Base-by-base conservation (phyloP, 2,329 filamentous ascomycete species). In the Colletotrichum tropicicola region DNA sequence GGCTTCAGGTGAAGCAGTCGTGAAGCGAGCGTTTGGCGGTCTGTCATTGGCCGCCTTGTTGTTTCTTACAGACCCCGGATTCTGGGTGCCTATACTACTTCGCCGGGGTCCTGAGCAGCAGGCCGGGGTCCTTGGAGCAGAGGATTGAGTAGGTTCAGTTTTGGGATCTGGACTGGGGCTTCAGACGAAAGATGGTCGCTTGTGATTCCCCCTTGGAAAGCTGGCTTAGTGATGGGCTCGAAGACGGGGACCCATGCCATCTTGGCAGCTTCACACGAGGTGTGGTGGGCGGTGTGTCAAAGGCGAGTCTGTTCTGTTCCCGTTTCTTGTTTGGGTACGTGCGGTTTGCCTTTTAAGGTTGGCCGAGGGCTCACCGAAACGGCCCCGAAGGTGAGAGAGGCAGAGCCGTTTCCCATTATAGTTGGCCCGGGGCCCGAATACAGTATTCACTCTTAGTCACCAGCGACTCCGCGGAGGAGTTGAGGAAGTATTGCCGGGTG, bases 291-390 rank as follows among this genome's bases (percentile, higher is more conserved):
- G 28, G 15, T 49, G 48, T 52, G 48, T 37, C 48, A 23, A 23
- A n/a, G 32, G 43, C 3, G 54, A 39, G 32, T 19, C 39, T 39
- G 21, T 47, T 25, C 28, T 47, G 54, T 9, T 30, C 23, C 23
- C 9, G 45, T 48, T 30, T 19, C 19, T 44, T 23, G 41, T 48
- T 28, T 17, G n/a, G 25, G 35, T n/a, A 41, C 28, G 23, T 54
- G 43, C 43, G 30, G 41, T 21, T 28, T 30, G 10, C 15, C 30
- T 19, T 45, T 41, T 39, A 48, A 48, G 30, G 43, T 57, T 48
- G 23, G 32, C 54, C 54, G 54, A 57, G 19, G 9, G 54, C 39
- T 39, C 37, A 57, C 43, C 54, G 54, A 57, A 30, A 48, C 54
- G 54, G 54, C 44, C 10, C 54, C 54, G 43, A 48, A 23, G 27